Evolutionary conservation across 768 basidiomycete species (phyloP), one percentile per base, ranked within the genome.

Genomic region (Mycena sanguinolenta): DNA sequence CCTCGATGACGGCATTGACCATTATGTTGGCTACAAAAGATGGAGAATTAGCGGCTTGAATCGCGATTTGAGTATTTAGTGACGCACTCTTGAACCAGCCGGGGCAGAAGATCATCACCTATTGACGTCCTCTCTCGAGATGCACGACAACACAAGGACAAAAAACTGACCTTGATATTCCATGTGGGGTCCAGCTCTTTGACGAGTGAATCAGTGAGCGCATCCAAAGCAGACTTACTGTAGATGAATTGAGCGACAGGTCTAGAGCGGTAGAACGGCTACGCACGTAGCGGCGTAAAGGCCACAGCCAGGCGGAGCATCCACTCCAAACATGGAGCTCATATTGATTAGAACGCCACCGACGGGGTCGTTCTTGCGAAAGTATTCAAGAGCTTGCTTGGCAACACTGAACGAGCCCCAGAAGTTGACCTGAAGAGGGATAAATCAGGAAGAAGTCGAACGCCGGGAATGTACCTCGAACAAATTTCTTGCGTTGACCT

Each of bases 291-390:
- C n/a, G n/a, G n/a, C n/a, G n/a, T n/a, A n/a, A n/a, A n/a, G n/a
- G n/a, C n/a, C n/a, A n/a, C n/a, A n/a, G n/a, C n/a, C n/a, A n/a
- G n/a, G n/a, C n/a, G n/a, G n/a, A n/a, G n/a, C n/a, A n/a, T n/a
- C n/a, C n/a, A n/a, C n/a, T n/a, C 80, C 80, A 62, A 71, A 66
- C 67, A 62, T 58, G 32, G 85, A 84, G 36, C 79, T 81, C 58
- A 79, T 74, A 58, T 84, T 82, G 17, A 86, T 69, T 25, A 87
- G 73, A 19, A 74, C 75, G 10, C 85, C 86, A 30, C 83, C 84
- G 4, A 73, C 64, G 0, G 85, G 84, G 25, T 72, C 70, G 68
- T 85, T 85, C 27, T 84, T 80, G 25, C 85, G 79, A 75, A 86
- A 54, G 21, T 79, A 72, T 76, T 79, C 73, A 58, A 83, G 71